Percentiles rank a stretch among this genome's conserved stretches.
Evolutionary conservation across 306 rosid species (phyloP).

Genomic region (Hylodesmum podocarpum): DNA sequence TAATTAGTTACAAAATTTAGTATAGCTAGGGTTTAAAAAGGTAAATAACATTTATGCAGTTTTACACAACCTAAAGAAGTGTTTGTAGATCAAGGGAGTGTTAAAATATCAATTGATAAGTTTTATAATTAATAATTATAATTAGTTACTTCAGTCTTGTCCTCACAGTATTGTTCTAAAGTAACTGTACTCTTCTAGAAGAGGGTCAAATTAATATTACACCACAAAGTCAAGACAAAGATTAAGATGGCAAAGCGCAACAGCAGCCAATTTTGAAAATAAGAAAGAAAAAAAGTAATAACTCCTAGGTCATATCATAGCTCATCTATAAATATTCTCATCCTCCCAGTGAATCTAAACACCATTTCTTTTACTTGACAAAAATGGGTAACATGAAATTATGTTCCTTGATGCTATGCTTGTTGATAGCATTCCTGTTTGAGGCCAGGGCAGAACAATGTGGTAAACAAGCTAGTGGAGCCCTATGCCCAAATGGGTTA

Average conservation of each 20-base stretch:
- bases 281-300: background rate
- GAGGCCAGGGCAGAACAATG: constrained; percentile 45
- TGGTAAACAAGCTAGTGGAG: constrained; percentile 50
- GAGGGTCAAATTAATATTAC: background rate
- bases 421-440: background rate
- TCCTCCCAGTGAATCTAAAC: background rate
- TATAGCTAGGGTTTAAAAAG: too few relatives aligned
- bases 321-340: constrained; percentile 22
- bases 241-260: background rate
- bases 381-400: constrained; percentile 28
- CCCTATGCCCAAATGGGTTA: constrained; percentile 40
- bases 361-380: background rate
- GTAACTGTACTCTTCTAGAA: background rate
- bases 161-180: too few relatives aligned
- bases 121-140: too few relatives aligned
- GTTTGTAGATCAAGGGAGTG: too few relatives aligned
- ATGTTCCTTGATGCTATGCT: background rate
- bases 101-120: too few relatives aligned
- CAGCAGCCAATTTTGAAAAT: constrained; percentile 27
- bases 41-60: too few relatives aligned
- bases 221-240: background rate
- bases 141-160: background rate
- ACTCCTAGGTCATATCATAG: background rate
- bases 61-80: too few relatives aligned
- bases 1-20: too few relatives aligned